phyloP scores from a whole-genome alignment of 2,329 filamentous ascomycete species.

The Colletotrichum orchidophilum region DNA sequence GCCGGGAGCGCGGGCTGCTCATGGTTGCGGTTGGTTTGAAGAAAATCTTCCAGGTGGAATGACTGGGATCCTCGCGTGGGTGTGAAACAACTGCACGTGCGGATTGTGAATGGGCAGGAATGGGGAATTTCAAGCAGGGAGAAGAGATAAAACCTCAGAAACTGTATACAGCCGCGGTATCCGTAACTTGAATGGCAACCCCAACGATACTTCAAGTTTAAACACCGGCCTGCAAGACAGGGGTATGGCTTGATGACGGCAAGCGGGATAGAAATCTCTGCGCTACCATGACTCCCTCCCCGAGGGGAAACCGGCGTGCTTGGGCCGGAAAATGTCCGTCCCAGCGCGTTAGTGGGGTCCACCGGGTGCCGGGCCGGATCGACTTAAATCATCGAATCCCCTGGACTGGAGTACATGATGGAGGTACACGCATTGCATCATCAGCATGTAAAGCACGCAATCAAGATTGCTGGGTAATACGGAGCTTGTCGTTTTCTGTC shows the following conservation, averaged over 20 bases:
- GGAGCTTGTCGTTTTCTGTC: no score
- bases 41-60: neutral
- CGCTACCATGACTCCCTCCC: constrained; percentile 1
- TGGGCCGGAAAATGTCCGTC: constrained; percentile 6
- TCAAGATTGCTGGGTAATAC: no score
- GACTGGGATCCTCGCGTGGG: neutral
- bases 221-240: neutral
- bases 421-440: neutral
- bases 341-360: neutral
- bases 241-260: constrained; percentile 17
- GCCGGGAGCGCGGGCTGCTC: neutral
- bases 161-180: constrained; percentile 8
- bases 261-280: neutral
- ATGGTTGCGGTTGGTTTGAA: neutral
- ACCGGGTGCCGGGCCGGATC: constrained; percentile 17
- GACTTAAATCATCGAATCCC: neutral
- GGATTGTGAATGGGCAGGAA: no score
- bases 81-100: no score
- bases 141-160: neutral
- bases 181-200: neutral
- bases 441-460: constrained; percentile 17
- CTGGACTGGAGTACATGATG: neutral
- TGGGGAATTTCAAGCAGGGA: neutral
- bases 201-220: neutral
- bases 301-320: constrained; percentile 12